These are phyloP conservation scores for Vicia faba DNA, from an alignment of 306 rosid species.

Conservation along the genomic window DNA sequence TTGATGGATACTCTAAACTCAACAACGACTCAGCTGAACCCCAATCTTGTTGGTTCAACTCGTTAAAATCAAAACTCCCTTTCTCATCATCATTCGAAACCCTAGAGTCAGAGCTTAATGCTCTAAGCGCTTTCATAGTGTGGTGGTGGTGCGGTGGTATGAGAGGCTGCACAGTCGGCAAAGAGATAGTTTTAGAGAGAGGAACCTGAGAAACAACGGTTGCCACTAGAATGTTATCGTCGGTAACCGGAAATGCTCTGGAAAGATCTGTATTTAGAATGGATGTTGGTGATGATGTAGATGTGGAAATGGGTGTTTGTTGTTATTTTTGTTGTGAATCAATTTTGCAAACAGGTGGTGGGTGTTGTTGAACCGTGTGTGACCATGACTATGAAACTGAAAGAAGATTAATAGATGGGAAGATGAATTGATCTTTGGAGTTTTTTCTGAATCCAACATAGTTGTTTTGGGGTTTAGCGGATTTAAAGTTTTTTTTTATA, in stretches of 20 bases:
- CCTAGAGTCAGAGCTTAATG: conserved; percentile 51
- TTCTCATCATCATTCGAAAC: conserved; percentile 54
- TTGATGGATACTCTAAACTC: conserved; percentile 93
- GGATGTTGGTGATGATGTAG: too few relatives aligned
- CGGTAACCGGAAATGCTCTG: conserved; percentile 76
- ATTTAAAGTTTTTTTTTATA: too few relatives aligned
- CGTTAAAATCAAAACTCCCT: conserved; percentile 70
- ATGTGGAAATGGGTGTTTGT: too few relatives aligned
- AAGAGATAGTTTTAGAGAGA: conserved; percentile 52
- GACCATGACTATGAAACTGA: too few relatives aligned
- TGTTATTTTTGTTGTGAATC: too few relatives aligned
- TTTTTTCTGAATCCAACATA: too few relatives aligned
- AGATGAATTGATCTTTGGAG: too few relatives aligned
- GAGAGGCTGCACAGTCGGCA: conserved; percentile 92
- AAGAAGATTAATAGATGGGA: too few relatives aligned
- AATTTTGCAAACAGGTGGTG: too few relatives aligned
- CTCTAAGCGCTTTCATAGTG: conserved; percentile 56
- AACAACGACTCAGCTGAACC: conserved; percentile 67
- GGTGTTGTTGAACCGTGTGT: too few relatives aligned
- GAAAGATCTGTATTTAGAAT: too few relatives aligned
- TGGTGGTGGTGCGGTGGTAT: conserved; percentile 43
- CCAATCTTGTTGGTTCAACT: conserved; percentile 76
- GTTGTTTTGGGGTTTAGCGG: too few relatives aligned
- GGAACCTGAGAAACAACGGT: conserved; percentile 76
- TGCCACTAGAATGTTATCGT: conserved; percentile 86